These are phyloP conservation scores for Penicillium aurantiogriseum DNA, from an alignment of 2,329 filamentous ascomycete genomes.

Conservation along the genomic window DNA sequence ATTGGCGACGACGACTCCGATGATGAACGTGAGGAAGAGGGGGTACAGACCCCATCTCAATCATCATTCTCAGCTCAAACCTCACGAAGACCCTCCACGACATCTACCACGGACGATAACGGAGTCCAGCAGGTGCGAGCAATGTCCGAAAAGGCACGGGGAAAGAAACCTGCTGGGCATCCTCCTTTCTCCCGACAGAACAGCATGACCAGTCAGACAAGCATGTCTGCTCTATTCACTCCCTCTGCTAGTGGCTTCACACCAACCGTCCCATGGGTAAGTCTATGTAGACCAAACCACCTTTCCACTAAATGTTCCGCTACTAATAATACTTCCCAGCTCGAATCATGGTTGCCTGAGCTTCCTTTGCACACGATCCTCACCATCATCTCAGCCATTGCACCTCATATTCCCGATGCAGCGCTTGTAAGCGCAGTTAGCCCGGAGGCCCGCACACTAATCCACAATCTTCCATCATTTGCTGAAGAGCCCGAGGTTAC, in stretches of 20 bases:
- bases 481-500: constrained; percentile 58
- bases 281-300: constrained; percentile 17
- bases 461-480: constrained; percentile 45
- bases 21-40: constrained; percentile 57
- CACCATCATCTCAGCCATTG: constrained; percentile 65
- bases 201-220: constrained; percentile 76
- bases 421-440: constrained; percentile 44
- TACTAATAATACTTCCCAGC: constrained; percentile 48
- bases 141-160: constrained; percentile 96
- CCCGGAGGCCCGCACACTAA: constrained; percentile 42
- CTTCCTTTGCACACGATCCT: constrained; percentile 84
- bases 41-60: constrained; percentile 58
- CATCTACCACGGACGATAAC: constrained; percentile 69
- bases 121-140: constrained; percentile 79
- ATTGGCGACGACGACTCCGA: constrained; percentile 74
- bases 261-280: constrained; percentile 72
- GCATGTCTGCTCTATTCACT: constrained; percentile 59
- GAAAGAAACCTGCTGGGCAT: constrained; percentile 86
- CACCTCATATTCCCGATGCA: constrained; percentile 50
- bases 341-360: constrained; percentile 91
- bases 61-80: constrained; percentile 56
- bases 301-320: neutral
- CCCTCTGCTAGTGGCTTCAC: constrained; percentile 62
- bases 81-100: constrained; percentile 66
- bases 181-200: constrained; percentile 87